Evolutionary conservation across 768 basidiomycete species (phyloP), one percentile per base, ranked within the genome.

Genomic region (Clavulina sp.): DNA sequence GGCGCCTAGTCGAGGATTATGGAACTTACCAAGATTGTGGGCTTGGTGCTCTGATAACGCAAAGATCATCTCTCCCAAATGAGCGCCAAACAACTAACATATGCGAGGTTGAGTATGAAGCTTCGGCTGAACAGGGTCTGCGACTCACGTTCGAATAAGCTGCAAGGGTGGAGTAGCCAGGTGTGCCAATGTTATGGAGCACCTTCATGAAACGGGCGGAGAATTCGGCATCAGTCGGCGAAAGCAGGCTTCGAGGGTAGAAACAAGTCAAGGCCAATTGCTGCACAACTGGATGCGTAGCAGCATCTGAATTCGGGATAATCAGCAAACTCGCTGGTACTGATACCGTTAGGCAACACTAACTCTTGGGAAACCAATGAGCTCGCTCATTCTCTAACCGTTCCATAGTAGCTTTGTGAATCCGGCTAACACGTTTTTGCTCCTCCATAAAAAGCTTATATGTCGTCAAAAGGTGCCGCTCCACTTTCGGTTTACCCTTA

Each of bases 21-120:
- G 23, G 30, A 36, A 63, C 70, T 30, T 60, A 85, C 92, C 91
- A 59, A 89, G 91, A 64, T 96, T 97, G 48, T 83, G 77, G 9
- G 89, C 91, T 66, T 99, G 92, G 58, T 87, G 87, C 67, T 93
- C 93, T 57, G 92, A 95, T 60, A 89, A 92, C 1, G 87, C 84
- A 64, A 91, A 95, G 23, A 96, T 70, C 7, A 91, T 74, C 4
- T 80, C 78, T 49, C 84, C 80, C 48, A 95, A 73, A 56, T 86
- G 81, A 40, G 88, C 84, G 5, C 80, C 79, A 23, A 97, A 78
- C 32, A 96, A 67, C 87, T 95, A 58, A n/a, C 54, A 36, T 55
- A 33, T 49, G 46, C 44, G 55, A 30, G 24, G 4, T 29, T 33
- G 9, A 48, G 31, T 40, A 36, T 19, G 2, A 7, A 1, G 46